Percentiles rank a stretch among this genome's conserved stretches.
Evolutionary conservation across 805 yeast species (phyloP).

Genomic region (Wickerhamiella galacta): DNA sequence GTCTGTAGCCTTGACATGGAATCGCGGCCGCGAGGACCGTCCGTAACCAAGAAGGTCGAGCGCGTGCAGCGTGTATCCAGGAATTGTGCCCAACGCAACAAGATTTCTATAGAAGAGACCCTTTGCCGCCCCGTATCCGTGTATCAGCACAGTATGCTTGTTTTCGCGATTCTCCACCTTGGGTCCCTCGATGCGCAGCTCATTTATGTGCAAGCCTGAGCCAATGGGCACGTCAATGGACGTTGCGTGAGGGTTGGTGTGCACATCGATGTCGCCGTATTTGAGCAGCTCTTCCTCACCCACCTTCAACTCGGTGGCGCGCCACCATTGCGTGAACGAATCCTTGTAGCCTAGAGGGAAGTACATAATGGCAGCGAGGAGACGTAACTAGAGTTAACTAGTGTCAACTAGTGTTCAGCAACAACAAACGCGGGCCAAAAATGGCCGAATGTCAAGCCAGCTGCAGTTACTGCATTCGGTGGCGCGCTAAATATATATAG

Average conservation of each 20-base stretch:
- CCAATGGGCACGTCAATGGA: constrained; percentile 28
- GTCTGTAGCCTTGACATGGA: constrained; percentile 19
- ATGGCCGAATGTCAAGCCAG: too few relatives aligned
- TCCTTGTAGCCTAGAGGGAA: constrained; percentile 25
- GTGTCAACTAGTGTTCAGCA: too few relatives aligned
- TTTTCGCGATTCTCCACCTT: constrained; percentile 15
- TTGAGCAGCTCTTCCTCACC: constrained; percentile 38
- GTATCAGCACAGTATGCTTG: constrained; percentile 54
- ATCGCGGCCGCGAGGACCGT: constrained; percentile 64
- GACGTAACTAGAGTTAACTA: too few relatives aligned
- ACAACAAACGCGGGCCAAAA: too few relatives aligned
- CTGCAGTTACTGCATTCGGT: too few relatives aligned
- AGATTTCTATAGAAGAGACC: constrained; percentile 67
- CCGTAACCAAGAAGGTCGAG: constrained; percentile 87
- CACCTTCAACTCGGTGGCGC: constrained; percentile 18
- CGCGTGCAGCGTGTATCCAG: constrained; percentile 61
- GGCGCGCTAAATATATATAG: too few relatives aligned
- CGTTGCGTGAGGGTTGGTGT: constrained; percentile 7
- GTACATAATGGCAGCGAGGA: constrained; percentile 15
- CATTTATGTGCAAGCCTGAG: constrained; percentile 43
- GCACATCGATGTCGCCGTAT: constrained; percentile 32
- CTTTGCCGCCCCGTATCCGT: constrained; percentile 88
- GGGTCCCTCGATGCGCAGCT: constrained; percentile 35
- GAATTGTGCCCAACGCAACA: constrained; percentile 26
- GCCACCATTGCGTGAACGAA: constrained; percentile 30